These are phyloP conservation scores for Lachancea meyersii DNA, from an alignment of 805 yeast genomes.

Conservation along the genomic window DNA sequence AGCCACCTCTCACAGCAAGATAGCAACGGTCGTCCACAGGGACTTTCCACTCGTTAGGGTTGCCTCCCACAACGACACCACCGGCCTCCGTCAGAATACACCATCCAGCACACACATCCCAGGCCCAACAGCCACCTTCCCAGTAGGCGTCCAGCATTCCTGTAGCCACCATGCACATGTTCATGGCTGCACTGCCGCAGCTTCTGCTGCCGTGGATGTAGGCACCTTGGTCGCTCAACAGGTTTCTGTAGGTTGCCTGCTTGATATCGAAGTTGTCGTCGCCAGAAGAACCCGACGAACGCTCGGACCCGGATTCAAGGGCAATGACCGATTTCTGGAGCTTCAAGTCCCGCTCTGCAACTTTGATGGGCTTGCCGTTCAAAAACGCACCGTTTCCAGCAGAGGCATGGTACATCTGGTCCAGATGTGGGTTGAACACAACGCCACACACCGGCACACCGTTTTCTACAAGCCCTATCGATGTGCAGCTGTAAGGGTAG, in stretches of 20 bases:
- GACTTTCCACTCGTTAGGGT: constrained; percentile 43
- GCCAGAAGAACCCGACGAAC: constrained; percentile 46
- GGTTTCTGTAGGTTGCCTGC: constrained; percentile 40
- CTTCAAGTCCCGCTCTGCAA: constrained; percentile 33
- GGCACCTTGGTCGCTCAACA: constrained; percentile 46
- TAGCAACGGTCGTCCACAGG: constrained; percentile 48
- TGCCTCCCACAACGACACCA: constrained; percentile 50
- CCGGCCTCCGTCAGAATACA: constrained; percentile 55
- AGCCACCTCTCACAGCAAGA: constrained; percentile 50
- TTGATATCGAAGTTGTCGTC: constrained; percentile 42
- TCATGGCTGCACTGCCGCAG: constrained; percentile 61
- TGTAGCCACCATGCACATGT: constrained; percentile 50
- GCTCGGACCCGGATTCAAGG: constrained; percentile 56
- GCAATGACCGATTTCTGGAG: constrained; percentile 51
- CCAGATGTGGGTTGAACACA: constrained; percentile 54
- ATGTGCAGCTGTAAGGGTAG: constrained; percentile 57
- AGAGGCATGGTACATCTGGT: constrained; percentile 48
- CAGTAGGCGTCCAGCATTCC: constrained; percentile 58
- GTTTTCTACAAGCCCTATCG: constrained; percentile 48
- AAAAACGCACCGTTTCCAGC: constrained; percentile 50
- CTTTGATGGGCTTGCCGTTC: constrained; percentile 37
- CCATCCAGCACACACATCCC: constrained; percentile 72
- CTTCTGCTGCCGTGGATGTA: constrained; percentile 57
- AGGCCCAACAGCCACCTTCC: constrained; percentile 66
- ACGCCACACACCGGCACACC: constrained; percentile 55